Evolutionary conservation across 2,329 filamentous ascomycete species (phyloP).

Genomic region (Botrytis fabae): DNA sequence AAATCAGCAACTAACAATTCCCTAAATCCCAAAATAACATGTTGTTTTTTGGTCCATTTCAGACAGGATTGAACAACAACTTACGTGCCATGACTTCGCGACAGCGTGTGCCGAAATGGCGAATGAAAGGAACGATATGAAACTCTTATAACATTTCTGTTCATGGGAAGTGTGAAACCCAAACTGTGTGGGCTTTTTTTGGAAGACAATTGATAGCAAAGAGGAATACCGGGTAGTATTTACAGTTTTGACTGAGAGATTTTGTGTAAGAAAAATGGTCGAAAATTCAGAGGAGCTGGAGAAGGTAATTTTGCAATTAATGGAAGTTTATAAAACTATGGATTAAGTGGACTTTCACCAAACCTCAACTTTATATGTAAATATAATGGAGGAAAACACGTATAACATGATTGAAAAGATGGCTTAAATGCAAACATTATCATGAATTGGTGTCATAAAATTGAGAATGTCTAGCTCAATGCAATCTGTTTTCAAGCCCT

Average conservation of each 20-base stretch:
- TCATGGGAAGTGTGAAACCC: neutral
- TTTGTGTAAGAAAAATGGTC: neutral
- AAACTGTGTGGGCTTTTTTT: rapidly evolving
- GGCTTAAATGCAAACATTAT: neutral
- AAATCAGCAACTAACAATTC: too few relatives aligned
- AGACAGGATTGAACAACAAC: too few relatives aligned
- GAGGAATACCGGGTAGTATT: rapidly evolving
- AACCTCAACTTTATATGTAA: neutral
- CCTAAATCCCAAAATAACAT: too few relatives aligned
- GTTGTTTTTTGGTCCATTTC: too few relatives aligned
- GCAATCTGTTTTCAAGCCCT: neutral
- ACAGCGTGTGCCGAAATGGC: too few relatives aligned
- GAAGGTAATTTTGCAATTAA: neutral
- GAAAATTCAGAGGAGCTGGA: neutral
- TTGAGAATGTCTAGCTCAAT: neutral
- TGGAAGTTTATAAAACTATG: neutral
- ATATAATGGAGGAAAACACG: neutral
- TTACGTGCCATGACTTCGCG: too few relatives aligned
- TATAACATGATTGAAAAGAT: neutral
- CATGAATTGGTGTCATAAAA: neutral
- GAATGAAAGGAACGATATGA: too few relatives aligned
- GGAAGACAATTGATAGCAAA: rapidly evolving
- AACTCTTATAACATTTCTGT: neutral
- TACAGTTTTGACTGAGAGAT: neutral
- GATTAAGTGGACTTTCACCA: neutral